These are phyloP conservation scores for Acanthamoeba culbertsoni DNA, from an alignment of 208 protist species.

Conservation along the genomic window DNA sequence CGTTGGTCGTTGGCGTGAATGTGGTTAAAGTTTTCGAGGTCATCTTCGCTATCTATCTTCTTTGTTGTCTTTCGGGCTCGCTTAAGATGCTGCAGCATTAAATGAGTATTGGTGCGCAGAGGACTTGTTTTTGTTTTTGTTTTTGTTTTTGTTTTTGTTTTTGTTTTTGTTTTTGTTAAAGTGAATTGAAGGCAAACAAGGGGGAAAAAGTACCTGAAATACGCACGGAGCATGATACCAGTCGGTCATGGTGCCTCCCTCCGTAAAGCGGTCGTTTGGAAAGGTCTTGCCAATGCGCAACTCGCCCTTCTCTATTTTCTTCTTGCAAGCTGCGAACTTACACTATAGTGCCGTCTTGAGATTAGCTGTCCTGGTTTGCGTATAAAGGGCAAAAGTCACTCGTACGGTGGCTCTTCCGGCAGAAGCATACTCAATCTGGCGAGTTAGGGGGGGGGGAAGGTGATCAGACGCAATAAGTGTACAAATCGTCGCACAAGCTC, in stretches of 20 bases:
- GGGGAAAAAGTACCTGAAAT: not conserved
- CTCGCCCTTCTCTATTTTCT: constrained; percentile 52
- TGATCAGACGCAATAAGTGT: not conserved
- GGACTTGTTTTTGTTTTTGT: not conserved
- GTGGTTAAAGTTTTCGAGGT: constrained; percentile 17
- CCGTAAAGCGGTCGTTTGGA: constrained; percentile 47
- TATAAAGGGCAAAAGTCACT: not conserved
- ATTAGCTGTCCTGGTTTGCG: not conserved
- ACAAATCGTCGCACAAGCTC: no score
- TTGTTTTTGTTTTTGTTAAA: not conserved
- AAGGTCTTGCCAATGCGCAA: constrained; percentile 28
- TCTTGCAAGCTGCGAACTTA: constrained; percentile 23
- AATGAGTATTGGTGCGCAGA: not conserved
- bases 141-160: not conserved
- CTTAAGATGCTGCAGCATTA: not conserved
- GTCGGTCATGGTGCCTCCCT: constrained; percentile 53
- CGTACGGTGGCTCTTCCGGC: not conserved
- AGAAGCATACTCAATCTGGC: not conserved
- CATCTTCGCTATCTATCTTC: constrained; percentile 46
- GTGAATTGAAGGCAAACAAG: not conserved
- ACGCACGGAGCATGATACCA: constrained; percentile 39
- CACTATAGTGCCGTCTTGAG: not conserved
- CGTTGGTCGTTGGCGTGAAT: constrained; percentile 16
- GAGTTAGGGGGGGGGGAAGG: not conserved
- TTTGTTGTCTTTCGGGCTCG: constrained; percentile 45